Evolutionary conservation across 2,329 filamentous ascomycete species (phyloP).

Genomic region (Dendrostoma leiphaemia): DNA sequence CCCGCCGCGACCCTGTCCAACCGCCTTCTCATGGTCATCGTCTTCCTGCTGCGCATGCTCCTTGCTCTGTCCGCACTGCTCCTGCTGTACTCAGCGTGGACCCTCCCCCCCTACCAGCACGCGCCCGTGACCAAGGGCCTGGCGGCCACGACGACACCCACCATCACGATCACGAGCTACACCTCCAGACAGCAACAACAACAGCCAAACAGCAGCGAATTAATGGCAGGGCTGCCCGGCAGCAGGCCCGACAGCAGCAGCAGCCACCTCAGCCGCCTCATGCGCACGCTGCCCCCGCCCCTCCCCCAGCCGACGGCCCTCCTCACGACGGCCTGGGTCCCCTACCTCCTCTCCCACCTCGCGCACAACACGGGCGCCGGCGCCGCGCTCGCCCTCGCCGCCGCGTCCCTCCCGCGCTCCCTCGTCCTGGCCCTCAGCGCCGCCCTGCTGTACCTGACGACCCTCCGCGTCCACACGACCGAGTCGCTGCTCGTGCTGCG

Average conservation of each 20-base stretch:
- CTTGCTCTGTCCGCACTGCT: slow-evolving; percentile 41
- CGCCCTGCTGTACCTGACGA: slow-evolving; percentile 40
- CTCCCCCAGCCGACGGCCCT: slow-evolving; percentile 14
- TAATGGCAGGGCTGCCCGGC: too few species aligned
- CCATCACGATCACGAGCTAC: background rate
- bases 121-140: too few species aligned
- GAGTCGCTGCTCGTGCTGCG: slow-evolving; percentile 88
- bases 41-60: slow-evolving; percentile 42
- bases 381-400: slow-evolving; percentile 29
- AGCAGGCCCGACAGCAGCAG: background rate
- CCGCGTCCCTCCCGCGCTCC: slow-evolving; percentile 35
- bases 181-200: background rate
- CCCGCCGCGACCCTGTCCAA: slow-evolving; percentile 50
- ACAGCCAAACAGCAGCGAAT: too few species aligned
- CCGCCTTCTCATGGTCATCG: slow-evolving; percentile 42
- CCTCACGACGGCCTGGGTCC: slow-evolving; percentile 23
- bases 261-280: background rate
- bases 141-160: slow-evolving; percentile 7
- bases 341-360: slow-evolving; percentile 24
- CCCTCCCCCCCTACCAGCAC: slow-evolving; percentile 27
- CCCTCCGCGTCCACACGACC: slow-evolving; percentile 53
- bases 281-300: slow-evolving; percentile 14
- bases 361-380: slow-evolving; percentile 32
- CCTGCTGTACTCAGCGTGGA: slow-evolving; percentile 49
- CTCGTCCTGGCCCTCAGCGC: slow-evolving; percentile 37